These are phyloP conservation scores for Rhizopogon salebrosus DNA, from an alignment of 768 basidiomycete species.

Conservation along the genomic window DNA sequence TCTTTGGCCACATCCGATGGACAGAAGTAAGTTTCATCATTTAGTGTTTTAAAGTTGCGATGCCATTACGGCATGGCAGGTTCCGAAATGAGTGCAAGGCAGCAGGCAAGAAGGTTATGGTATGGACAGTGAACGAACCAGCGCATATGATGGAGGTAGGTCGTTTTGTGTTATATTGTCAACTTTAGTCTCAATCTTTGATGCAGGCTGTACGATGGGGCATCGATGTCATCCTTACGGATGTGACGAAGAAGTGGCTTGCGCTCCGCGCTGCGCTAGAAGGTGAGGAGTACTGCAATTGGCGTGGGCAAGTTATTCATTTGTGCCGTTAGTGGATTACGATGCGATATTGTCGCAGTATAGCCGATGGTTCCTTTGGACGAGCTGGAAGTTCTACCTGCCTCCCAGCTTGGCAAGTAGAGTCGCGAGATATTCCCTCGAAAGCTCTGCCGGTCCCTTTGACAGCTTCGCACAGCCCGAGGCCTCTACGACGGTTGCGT, in stretches of 20 bases:
- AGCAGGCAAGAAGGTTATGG: conserved; percentile 80
- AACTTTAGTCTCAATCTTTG: conserved; percentile 1
- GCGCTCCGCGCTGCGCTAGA: conserved; percentile 54
- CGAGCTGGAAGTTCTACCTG: conserved; percentile 53
- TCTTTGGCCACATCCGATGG: conserved; percentile 71
- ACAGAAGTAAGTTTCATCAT: conserved; percentile 39
- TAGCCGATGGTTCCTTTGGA: conserved; percentile 72
- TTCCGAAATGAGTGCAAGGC: conserved; percentile 77
- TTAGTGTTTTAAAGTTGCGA: conserved; percentile 1
- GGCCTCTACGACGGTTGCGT: conserved; percentile 15
- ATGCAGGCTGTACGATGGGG: conserved; percentile 73
- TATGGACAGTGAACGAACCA: conserved; percentile 94
- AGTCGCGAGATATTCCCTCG: conserved; percentile 31
- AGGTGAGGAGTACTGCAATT: conserved; percentile 33
- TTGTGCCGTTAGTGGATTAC: conserved; percentile 48
- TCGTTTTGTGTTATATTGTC: conserved; percentile 1
- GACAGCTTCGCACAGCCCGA: conserved; percentile 30
- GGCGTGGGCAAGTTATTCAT: background rate
- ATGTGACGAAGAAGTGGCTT: conserved; percentile 65
- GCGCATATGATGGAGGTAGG: conserved; percentile 87
- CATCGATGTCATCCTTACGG: conserved; percentile 74
- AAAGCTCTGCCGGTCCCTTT: conserved; percentile 51
- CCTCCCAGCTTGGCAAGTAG: conserved; percentile 36
- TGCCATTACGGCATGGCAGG: conserved; percentile 30
- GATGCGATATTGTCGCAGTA: conserved; percentile 58